Evolutionary conservation across 257 asterid species (phyloP).

Genomic region (Nicotiana otophora): DNA sequence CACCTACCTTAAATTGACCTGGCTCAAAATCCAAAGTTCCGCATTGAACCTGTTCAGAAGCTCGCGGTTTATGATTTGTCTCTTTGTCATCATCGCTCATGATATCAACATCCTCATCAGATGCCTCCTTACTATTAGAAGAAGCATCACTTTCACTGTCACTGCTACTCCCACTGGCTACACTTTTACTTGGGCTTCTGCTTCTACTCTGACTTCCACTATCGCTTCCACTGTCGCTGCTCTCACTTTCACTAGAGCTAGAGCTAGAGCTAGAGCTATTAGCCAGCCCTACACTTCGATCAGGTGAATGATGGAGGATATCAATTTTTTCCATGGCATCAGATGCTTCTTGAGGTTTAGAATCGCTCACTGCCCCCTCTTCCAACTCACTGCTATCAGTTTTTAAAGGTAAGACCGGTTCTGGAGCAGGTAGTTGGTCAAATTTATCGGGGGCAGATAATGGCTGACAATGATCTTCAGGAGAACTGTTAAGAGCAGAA

Average conservation of each 20-base stretch:
- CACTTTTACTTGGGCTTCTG: slow-evolving; percentile 63
- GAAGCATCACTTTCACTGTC: slow-evolving; percentile 85
- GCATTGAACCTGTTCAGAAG: slow-evolving; percentile 40
- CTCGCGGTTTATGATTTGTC: slow-evolving; percentile 38
- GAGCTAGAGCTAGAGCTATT: slow-evolving; percentile 68
- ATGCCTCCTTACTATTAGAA: slow-evolving; percentile 79
- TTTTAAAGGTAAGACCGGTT: slow-evolving; percentile 32
- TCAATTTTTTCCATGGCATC: slow-evolving; percentile 38
- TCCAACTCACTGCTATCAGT: slow-evolving; percentile 37
- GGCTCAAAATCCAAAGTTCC: slow-evolving; percentile 40
- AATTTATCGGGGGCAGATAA: slow-evolving; percentile 44
- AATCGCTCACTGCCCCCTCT: slow-evolving; percentile 41
- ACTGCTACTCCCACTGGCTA: slow-evolving; percentile 70
- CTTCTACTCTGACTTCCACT: slow-evolving; percentile 68
- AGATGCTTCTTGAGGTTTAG: slow-evolving; percentile 35
- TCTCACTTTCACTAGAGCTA: slow-evolving; percentile 64
- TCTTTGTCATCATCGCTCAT: slow-evolving; percentile 65
- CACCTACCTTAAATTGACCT: slow-evolving; percentile 42
- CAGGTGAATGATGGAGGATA: slow-evolving; percentile 41
- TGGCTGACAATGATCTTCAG: slow-evolving; percentile 42
- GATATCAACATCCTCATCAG: slow-evolving; percentile 92
- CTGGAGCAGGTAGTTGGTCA: slow-evolving; percentile 43
- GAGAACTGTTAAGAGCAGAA: slow-evolving; percentile 45
- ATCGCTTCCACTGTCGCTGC: slow-evolving; percentile 58
- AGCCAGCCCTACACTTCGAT: slow-evolving; percentile 42